Conservation (phyloP, 345 rosid species). For the Laguncularia racemosa region DNA sequence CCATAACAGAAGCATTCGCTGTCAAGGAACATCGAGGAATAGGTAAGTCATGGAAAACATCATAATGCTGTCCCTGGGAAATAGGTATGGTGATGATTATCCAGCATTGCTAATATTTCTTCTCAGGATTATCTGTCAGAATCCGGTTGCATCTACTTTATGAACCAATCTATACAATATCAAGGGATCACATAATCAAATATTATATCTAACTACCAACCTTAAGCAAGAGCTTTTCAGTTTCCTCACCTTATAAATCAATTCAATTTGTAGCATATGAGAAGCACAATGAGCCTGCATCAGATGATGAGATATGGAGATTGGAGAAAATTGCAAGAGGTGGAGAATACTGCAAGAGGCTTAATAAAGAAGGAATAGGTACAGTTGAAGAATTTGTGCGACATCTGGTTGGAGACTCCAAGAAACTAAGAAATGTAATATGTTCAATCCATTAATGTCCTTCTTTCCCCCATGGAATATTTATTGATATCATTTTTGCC, state of each 20-base stretch:
- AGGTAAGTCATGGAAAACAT: constrained; percentile 7
- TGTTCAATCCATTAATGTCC: not conserved
- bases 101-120: no score
- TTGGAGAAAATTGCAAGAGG: constrained; percentile 1
- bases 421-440: not conserved
- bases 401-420: not conserved
- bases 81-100: no score
- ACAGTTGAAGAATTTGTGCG: not conserved
- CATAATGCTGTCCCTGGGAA: no score
- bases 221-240: no score
- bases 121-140: no score
- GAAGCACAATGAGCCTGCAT: not conserved
- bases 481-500: not conserved
- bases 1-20: constrained; percentile 30
- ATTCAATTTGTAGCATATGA: not conserved
- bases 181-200: no score
- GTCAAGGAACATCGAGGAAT: constrained; percentile 32
- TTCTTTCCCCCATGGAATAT: no score
- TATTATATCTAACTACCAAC: no score
- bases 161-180: no score
- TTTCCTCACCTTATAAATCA: no score
- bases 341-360: not conserved
- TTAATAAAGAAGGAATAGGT: not conserved
- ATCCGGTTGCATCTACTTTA: no score
- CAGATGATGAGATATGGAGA: not conserved